These are phyloP conservation scores for Talaromyces rugulosus DNA, from an alignment of 2,329 filamentous ascomycete genomes.

Conservation along the genomic window DNA sequence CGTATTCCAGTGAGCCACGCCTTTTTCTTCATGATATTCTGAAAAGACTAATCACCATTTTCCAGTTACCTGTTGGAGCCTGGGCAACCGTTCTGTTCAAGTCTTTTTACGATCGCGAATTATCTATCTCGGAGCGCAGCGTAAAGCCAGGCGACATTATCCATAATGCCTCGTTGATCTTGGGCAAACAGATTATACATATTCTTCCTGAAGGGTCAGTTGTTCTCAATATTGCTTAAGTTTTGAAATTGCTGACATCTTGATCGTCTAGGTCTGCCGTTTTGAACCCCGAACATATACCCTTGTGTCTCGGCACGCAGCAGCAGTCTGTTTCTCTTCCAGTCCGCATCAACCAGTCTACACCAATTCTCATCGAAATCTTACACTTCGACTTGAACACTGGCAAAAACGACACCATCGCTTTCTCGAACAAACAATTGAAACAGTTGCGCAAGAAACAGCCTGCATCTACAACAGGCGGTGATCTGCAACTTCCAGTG, in stretches of 20 bases:
- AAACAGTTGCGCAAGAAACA: slow-evolving; percentile 68
- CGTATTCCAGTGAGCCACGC: slow-evolving; percentile 64
- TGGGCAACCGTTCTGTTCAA: slow-evolving; percentile 71
- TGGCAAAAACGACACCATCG: slow-evolving; percentile 73
- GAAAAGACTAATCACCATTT: not conserved
- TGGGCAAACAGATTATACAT: slow-evolving; percentile 96
- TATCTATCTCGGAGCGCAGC: slow-evolving; percentile 87
- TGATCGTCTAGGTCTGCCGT: slow-evolving; percentile 62
- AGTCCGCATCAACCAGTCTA: slow-evolving; percentile 89
- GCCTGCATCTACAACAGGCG: slow-evolving; percentile 50
- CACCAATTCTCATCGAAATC: slow-evolving; percentile 84
- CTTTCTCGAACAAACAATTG: slow-evolving; percentile 68
- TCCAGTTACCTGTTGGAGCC: slow-evolving; percentile 65
- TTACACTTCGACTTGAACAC: slow-evolving; percentile 80
- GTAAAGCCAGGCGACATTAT: slow-evolving; percentile 85
- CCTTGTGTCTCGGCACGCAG: slow-evolving; percentile 72
- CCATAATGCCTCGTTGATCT: slow-evolving; percentile 87
- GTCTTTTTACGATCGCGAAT: slow-evolving; percentile 84
- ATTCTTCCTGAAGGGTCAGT: slow-evolving; percentile 85
- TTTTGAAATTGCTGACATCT: slow-evolving; percentile 22
- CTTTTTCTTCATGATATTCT: slow-evolving; percentile 5
- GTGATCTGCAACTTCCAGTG: slow-evolving; percentile 67
- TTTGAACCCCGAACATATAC: slow-evolving; percentile 74
- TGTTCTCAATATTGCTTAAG: not conserved
- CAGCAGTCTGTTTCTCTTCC: slow-evolving; percentile 65